Evolutionary conservation across 768 basidiomycete genomes (phyloP).

Genomic region (Lanmaoa pseudosensibilis): DNA sequence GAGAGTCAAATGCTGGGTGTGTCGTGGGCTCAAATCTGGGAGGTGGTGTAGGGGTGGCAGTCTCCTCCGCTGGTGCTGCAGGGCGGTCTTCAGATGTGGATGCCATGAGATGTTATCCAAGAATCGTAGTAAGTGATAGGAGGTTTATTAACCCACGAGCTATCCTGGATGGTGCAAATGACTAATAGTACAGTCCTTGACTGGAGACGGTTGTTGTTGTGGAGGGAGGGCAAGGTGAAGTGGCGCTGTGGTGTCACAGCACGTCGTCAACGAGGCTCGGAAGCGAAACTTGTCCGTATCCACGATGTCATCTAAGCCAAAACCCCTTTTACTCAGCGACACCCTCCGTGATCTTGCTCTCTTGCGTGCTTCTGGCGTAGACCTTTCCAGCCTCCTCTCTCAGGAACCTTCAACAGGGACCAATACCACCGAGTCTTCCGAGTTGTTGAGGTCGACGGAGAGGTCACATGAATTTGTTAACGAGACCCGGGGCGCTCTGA

Average conservation of each 20-base stretch:
- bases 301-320: constrained; percentile 31
- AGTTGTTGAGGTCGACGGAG: constrained; percentile 26
- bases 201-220: background rate
- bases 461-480: constrained; percentile 60
- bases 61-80: background rate
- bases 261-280: background rate
- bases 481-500: constrained; percentile 56
- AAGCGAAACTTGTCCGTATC: background rate
- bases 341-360: constrained; percentile 73
- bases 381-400: constrained; percentile 36
- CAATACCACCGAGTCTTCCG: constrained; percentile 8
- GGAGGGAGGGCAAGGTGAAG: background rate
- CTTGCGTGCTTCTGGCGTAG: constrained; percentile 57
- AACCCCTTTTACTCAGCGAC: constrained; percentile 52
- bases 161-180: background rate
- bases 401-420: background rate
- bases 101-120: constrained; percentile 12
- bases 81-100: constrained; percentile 13
- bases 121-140: background rate
- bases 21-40: constrained; percentile 21
- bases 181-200: background rate
- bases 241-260: background rate
- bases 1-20: constrained; percentile 52
- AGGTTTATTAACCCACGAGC: background rate
- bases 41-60: background rate